A percentile compares a stretch with the other conserved stretches of the same genome.
Evolutionary conservation across 83 land plant species (phyloP).

Genomic region (Picea abies): DNA sequence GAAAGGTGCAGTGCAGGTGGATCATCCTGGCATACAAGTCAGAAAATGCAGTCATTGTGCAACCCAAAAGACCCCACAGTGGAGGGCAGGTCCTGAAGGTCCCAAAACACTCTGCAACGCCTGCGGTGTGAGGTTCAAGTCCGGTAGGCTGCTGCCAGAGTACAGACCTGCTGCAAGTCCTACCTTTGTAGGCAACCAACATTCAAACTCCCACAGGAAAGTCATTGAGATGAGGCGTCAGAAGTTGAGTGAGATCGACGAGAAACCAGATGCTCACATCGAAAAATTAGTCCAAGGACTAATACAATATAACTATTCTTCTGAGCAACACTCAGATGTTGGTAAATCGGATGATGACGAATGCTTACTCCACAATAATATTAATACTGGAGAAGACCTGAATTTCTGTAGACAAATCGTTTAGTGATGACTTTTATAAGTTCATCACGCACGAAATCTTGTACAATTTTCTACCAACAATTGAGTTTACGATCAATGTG

Average conservation of each 20-base stretch:
- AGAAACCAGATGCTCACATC: background rate
- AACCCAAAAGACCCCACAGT: conserved; percentile 58
- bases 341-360: background rate
- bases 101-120: conserved; percentile 61
- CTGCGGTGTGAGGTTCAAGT: conserved; percentile 60
- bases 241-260: background rate
- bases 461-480: no score
- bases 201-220: conserved; percentile 16
- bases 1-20: conserved; percentile 6
- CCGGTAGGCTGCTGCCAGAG: conserved; percentile 61
- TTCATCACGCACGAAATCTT: no score
- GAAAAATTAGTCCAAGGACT: background rate
- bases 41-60: conserved; percentile 58
- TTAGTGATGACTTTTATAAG: no score
- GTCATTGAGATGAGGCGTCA: conserved; percentile 9
- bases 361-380: background rate
- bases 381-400: background rate
- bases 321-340: background rate
- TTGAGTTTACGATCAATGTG: no score
- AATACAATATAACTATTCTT: background rate
- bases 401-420: background rate
- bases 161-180: conserved; percentile 64
- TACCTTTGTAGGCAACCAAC: conserved; percentile 21
- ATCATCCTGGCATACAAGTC: background rate
- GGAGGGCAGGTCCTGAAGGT: conserved; percentile 67